Base-by-base conservation (phyloP, 1,139 yeast species). In the Suhomyces choctaworum region DNA sequence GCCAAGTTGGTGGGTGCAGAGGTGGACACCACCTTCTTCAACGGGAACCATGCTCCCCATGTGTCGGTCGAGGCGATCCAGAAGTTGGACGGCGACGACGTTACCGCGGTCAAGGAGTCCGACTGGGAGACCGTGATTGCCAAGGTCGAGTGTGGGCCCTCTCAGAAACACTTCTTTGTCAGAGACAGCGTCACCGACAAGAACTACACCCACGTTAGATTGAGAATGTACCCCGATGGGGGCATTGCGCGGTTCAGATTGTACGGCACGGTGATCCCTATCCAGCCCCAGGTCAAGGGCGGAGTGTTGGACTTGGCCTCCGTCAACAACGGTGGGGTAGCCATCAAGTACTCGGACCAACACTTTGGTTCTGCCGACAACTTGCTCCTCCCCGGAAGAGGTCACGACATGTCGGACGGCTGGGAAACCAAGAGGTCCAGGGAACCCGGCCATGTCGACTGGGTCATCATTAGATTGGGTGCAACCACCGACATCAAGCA, bases 371-470 rank as follows among this genome's bases (percentile, higher is more conserved):
- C 89, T 27, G 95, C 90, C 25, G 94, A 85, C 58, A 90, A 90
- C 62, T 69, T 90, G 46, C 66, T 90, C 39, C 71, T 92, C 40
- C 96, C 97, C 4, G 97, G 97, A 8, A 78, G 97, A 44, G 98
- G 98, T 31, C 78, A 73, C 49, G 96, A 90, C 60, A 90, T 92
- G 97, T 80, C 95, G 31, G 97, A 92, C 54, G 98, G 98, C 11
- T 90, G 97, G 97, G 97, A 90, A 60, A 90, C 97, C n/a, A 78
- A 78, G 48, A 78, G 97, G 56, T 87, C 96, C 1, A 76, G 97
- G 58, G 73, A 66, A 13, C 76, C 81, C 4, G 90, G 87, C 26
- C 97, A 90, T 58, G 79, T 76, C 25, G 97, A 90, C 66, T 90
- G 97, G 96, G 96, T 79, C 3, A 73, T 86, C 34, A 74, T 90